A percentile compares a stretch with the other conserved stretches of the same genome.
Evolutionary conservation across 2,329 filamentous ascomycete species (phyloP).

Genomic region (Periglandula ipomoeae): DNA sequence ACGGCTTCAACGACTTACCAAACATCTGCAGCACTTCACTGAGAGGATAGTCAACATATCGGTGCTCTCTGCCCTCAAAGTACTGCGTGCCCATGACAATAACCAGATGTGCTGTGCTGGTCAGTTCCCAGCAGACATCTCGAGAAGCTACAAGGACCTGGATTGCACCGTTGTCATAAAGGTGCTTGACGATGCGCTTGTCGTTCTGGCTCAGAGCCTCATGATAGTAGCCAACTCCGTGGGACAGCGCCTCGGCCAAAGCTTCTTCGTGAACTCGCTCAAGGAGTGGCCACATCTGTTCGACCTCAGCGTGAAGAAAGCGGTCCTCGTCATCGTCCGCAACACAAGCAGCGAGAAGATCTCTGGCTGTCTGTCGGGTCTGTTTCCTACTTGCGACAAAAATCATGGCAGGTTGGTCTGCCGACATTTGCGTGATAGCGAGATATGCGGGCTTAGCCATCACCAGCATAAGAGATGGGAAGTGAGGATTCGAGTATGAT

Average conservation of each 20-base stretch:
- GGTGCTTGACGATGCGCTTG: slow-evolving; percentile 85
- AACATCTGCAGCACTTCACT: slow-evolving; percentile 98
- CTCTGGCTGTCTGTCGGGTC: slow-evolving; percentile 75
- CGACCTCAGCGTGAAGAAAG: slow-evolving; percentile 76
- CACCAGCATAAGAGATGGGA: slow-evolving; percentile 94
- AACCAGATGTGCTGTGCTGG: slow-evolving; percentile 80
- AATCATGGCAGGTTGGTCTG: slow-evolving; percentile 80
- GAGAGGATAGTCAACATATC: slow-evolving; percentile 92
- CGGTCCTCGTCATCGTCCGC: slow-evolving; percentile 88
- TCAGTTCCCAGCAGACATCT: slow-evolving; percentile 93
- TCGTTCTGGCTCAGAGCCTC: slow-evolving; percentile 84
- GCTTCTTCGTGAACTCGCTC: slow-evolving; percentile 78
- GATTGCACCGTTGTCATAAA: slow-evolving; percentile 82
- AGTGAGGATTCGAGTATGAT: slow-evolving; percentile 91
- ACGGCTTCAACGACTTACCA: slow-evolving; percentile 75
- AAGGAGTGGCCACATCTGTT: slow-evolving; percentile 75
- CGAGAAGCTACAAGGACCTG: slow-evolving; percentile 70
- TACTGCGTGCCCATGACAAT: slow-evolving; percentile 97
- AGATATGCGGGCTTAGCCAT: slow-evolving; percentile 95
- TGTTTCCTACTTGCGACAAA: slow-evolving; percentile 95
- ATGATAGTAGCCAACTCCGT: slow-evolving; percentile 95
- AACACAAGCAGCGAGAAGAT: slow-evolving; percentile 78
- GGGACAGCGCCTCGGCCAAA: slow-evolving; percentile 78
- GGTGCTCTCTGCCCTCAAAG: slow-evolving; percentile 91
- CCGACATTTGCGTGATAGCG: slow-evolving; percentile 78